Evolutionary conservation across 768 basidiomycete species (phyloP), one percentile per base, ranked within the genome.

Genomic region (Russula sp.): DNA sequence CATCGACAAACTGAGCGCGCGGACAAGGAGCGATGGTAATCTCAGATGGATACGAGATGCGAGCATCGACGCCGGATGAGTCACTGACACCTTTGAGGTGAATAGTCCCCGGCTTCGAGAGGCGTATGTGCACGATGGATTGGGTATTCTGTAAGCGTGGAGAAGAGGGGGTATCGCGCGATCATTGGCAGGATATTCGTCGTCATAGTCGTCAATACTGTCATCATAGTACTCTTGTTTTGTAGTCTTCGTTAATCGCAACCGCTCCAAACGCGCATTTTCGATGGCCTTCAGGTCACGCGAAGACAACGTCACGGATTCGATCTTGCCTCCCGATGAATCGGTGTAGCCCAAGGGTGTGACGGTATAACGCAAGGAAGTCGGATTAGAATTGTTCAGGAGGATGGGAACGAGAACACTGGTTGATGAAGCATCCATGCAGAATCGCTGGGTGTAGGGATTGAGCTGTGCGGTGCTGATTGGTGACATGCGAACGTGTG

Each of bases 401-500:
- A 95, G 80, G 38, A 97, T 76, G 1, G 95, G 95, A 53, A 97
- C 77, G 59, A 92, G 81, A 34, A 90, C 83, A 50, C 78, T 77
- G 58, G 80, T 78, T 8, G 76, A 75, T 11, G 80, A 76, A 11
- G 79, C 73, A 1, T 88, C 78, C 22, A 95, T 79, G 70, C 93
- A 96, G 73, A 87, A 94, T 3, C 84, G 85, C 57, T 84, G 79
- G 16, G 76, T 79, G 63, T 87, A 79, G 13, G 92, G 92, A 69
- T 96, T 95, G 50, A 98, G 79, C 24, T 88, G 87, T 5, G 94
- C 95, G 2, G 94, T 97, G 73, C 94, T 92, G 70, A 92, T 93
- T 11, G 94, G 94, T 0, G 93, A 92, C 83, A 95, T 88, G 67
- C 89, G 86, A 57, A 98, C 89, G 92, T 94, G 72, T 95, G 92